These are phyloP conservation scores for Ganoderma multipileum DNA, from an alignment of 1,284 basidiomycete species.

Conservation along the genomic window DNA sequence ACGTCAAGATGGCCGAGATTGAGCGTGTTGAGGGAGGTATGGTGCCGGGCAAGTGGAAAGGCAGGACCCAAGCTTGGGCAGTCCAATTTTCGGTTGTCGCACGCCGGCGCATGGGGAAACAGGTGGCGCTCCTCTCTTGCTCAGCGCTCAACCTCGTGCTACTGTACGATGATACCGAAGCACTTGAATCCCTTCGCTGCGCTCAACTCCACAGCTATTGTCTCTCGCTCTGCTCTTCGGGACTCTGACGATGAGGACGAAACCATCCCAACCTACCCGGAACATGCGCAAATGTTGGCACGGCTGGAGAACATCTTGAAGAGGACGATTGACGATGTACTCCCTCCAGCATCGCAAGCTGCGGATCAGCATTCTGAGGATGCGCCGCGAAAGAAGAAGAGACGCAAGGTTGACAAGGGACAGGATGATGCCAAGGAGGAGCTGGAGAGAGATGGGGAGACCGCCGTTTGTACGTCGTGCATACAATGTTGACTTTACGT, in stretches of 20 bases:
- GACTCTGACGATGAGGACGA: conserved; percentile 26
- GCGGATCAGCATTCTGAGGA: conserved; percentile 12
- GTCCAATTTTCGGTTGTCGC: too few species aligned
- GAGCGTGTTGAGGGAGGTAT: too few species aligned
- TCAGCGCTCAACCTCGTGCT: too few species aligned
- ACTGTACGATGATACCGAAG: conserved; percentile 29
- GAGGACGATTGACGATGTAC: conserved; percentile 34
- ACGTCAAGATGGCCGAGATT: too few species aligned
- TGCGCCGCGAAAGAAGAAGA: conserved; percentile 23
- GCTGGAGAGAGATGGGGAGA: conserved; percentile 6
- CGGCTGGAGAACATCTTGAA: conserved; percentile 38
- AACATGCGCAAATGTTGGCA: conserved; percentile 29
- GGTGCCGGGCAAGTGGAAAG: too few species aligned
- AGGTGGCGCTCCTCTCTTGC: too few species aligned
- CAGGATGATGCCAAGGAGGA: conserved; percentile 8
- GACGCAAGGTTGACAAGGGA: conserved; percentile 11
- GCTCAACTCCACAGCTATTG: conserved; percentile 22
- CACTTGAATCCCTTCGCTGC: conserved; percentile 34
- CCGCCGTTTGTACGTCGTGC: conserved; percentile 23
- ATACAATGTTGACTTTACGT: neutral
- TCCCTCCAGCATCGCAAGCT: neutral
- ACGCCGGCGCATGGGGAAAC: too few species aligned
- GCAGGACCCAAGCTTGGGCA: too few species aligned
- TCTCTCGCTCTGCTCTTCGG: conserved; percentile 34
- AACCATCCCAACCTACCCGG: conserved; percentile 14